phyloP scores from a whole-genome alignment of 2,329 filamentous ascomycete species.

The Cladosporium colombiae region DNA sequence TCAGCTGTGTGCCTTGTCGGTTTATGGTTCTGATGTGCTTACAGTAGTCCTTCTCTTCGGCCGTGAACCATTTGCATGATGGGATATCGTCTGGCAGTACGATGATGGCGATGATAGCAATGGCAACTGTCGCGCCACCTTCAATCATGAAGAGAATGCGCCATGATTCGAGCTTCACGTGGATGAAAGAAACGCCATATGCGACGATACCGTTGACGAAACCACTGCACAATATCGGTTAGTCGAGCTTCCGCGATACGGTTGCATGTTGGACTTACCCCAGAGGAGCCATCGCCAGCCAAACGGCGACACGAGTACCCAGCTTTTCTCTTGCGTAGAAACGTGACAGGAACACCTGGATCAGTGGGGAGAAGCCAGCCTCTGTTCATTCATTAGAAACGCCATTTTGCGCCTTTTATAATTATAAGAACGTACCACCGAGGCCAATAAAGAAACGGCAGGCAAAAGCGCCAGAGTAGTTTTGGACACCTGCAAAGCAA shows the following conservation, averaged over 20 bases:
- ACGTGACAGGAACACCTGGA: conserved; percentile 22
- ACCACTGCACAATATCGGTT: conserved; percentile 15
- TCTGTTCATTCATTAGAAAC: conserved; percentile 16
- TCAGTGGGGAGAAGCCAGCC: conserved; percentile 22
- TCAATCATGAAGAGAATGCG: conserved; percentile 67
- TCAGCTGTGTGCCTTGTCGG: not conserved
- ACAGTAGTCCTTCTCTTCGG: conserved; percentile 59
- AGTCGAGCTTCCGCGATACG: not conserved
- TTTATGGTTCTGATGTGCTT: not conserved
- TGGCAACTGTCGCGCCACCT: conserved; percentile 58
- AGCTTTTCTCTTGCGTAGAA: conserved; percentile 23
- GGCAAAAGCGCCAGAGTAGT: conserved; percentile 13
- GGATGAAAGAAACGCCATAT: conserved; percentile 22
- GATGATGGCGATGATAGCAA: conserved; percentile 64
- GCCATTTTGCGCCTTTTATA: not conserved
- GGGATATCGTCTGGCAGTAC: conserved; percentile 67
- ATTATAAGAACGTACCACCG: conserved; percentile 10
- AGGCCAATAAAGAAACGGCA: conserved; percentile 16
- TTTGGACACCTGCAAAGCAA: conserved; percentile 12
- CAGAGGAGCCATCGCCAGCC: conserved; percentile 23
- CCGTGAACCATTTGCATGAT: conserved; percentile 64
- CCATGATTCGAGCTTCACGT: conserved; percentile 46
- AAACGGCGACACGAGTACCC: conserved; percentile 20
- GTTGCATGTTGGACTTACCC: conserved; percentile 13
- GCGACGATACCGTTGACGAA: conserved; percentile 22